Evolutionary conservation across 1,284 basidiomycete species (phyloP), one percentile per base, ranked within the genome.

Genomic region (Ceratobasidium sp.): DNA sequence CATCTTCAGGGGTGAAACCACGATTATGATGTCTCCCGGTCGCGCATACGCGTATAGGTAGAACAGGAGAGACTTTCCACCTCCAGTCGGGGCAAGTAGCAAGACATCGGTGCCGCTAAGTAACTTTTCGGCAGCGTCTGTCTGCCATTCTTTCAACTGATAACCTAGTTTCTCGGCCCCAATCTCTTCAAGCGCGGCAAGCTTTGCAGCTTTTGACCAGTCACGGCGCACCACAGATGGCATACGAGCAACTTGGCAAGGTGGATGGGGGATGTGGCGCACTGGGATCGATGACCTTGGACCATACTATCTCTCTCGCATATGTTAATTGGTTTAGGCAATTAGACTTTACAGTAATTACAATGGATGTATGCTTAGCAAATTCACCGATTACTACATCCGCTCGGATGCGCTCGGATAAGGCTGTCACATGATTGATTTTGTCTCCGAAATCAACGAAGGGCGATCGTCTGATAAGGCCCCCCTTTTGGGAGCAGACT

Each of bases 371-470:
- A 1, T 44, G 15, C 17, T 19, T 27, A 31, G 47, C 4, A 4
- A 31, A 31, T 57, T 24, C 15, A 22, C 45, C 62, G 44, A 31
- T n/a, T 6, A 27, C 41, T 33, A 22, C 27, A 51, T 51, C 62
- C 45, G 47, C 7, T 64, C 62, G 62, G 62, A 31, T 44, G 27
- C 19, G 4, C 4, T 4, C 31, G 15, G 2, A n/a, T 11, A 2
- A 64, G 1, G 44, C 27, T n/a, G 11, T 2, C 48, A 15, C 33
- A 48, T 33, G 62, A 36, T 44, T 1, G 15, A 47, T 47, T 27
- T 47, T 63, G 60, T 47, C 47, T 51, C 62, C 62, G 62, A 64
- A 15, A 45, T n/a, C n/a, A 19, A 27, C 44, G 60, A 63, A 63
- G 31, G 31, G 45, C 44, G 24, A 48, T 29, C 60, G 29, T 44